A percentile compares a stretch with the other conserved stretches of the same genome.
Evolutionary conservation across 2,329 filamentous ascomycete species (phyloP).

Genomic region (Cryphonectria carpinicola): DNA sequence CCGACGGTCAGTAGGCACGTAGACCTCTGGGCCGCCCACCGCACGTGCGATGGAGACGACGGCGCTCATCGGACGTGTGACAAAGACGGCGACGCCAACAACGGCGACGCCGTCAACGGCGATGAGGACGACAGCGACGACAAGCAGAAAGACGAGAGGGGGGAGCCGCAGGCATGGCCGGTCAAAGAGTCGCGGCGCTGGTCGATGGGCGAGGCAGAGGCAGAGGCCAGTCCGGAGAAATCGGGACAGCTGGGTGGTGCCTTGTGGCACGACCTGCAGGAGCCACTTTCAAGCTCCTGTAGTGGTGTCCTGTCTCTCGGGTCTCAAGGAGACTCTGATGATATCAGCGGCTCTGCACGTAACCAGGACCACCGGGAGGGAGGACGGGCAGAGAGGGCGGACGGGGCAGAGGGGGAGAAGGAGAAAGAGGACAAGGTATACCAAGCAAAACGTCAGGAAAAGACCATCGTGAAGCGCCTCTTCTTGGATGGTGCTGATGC

Average conservation of each 20-base stretch:
- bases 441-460: constrained; percentile 6
- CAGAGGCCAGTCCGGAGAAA: background rate
- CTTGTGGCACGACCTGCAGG: too few species aligned
- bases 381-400: too few species aligned
- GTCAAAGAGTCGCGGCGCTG: background rate
- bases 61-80: too few species aligned
- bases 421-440: background rate
- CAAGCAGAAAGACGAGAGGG: too few species aligned
- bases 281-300: background rate
- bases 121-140: too few species aligned
- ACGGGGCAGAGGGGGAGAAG: background rate
- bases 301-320: background rate
- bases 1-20: too few species aligned
- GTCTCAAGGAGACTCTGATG: background rate
- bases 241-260: background rate
- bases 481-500: background rate
- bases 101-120: too few species aligned
- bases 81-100: too few species aligned
- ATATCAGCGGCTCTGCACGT: background rate
- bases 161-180: too few species aligned
- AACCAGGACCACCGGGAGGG: background rate
- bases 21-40: too few species aligned
- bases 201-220: background rate
- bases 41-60: too few species aligned
- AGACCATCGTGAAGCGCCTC: background rate